Conservation (phyloP, 495 filamentous ascomycete genomes). For the Penicillium robsamsonii region DNA sequence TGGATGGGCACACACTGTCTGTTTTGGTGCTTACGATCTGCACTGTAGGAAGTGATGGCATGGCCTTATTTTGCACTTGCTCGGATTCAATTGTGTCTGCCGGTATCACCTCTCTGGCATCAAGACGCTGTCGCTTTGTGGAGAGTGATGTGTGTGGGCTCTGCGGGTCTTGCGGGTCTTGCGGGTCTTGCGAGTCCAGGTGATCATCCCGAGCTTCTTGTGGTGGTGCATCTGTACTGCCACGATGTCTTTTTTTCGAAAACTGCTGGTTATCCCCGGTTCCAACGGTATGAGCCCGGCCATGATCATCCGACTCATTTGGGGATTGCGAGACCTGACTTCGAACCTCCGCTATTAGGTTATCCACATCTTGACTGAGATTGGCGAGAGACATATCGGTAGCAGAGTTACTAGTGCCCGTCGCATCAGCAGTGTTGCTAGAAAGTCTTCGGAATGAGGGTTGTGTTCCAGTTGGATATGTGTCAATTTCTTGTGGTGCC, state of each 20-base stretch:
- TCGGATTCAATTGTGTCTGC: neutral
- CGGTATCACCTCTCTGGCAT: neutral
- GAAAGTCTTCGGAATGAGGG: neutral
- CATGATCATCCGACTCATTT: neutral
- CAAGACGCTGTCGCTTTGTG: slow-evolving; percentile 20
- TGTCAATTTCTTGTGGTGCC: neutral
- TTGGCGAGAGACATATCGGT: neutral
- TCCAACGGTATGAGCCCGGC: neutral
- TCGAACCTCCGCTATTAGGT: neutral
- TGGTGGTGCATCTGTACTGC: slow-evolving; percentile 2
- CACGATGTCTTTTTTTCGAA: slow-evolving; percentile 18
- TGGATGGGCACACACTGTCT: neutral
- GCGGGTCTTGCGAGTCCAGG: neutral
- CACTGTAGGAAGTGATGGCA: neutral
- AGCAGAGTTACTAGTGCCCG: neutral
- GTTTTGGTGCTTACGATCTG: neutral
- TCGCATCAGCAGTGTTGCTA: neutral
- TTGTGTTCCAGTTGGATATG: neutral
- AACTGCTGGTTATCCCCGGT: neutral
- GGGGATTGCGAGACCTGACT: neutral
- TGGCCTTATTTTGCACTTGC: neutral
- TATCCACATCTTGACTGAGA: neutral
- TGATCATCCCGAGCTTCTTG: neutral
- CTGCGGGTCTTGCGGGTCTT: neutral
- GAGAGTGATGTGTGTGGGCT: neutral